These are phyloP conservation scores for Arxiozyma bovina DNA, from an alignment of 1,139 yeast genomes.

Conservation along the genomic window DNA sequence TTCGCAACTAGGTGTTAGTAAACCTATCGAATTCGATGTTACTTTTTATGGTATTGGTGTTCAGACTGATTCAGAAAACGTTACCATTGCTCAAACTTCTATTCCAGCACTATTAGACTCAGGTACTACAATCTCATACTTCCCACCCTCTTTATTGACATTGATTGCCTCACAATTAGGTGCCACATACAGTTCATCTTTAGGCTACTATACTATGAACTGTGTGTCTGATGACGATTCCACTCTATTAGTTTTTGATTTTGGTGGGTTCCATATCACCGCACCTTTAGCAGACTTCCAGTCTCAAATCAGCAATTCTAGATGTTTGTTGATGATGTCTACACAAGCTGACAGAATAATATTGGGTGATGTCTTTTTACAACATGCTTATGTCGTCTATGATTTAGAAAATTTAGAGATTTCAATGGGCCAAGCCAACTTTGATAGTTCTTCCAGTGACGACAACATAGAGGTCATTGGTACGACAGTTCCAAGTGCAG, in stretches of 20 bases:
- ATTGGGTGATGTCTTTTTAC: constrained; percentile 68
- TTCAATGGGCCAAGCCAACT: constrained; percentile 56
- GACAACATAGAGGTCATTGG: constrained; percentile 40
- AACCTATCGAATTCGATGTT: constrained; percentile 38
- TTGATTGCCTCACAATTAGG: constrained; percentile 31
- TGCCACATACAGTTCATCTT: constrained; percentile 32
- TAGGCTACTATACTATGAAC: constrained; percentile 32
- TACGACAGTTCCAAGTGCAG: constrained; percentile 41
- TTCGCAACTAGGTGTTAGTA: constrained; percentile 30
- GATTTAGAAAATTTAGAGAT: constrained; percentile 61
- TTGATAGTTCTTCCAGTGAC: constrained; percentile 24
- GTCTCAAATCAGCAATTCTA: constrained; percentile 10
- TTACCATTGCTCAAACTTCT: constrained; percentile 22
- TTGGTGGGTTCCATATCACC: constrained; percentile 44
- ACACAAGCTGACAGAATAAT: constrained; percentile 31
- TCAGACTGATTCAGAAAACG: constrained; percentile 17
- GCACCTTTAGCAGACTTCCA: constrained; percentile 42
- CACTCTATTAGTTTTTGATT: constrained; percentile 36
- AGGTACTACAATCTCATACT: constrained; percentile 40
- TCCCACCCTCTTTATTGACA: constrained; percentile 32
- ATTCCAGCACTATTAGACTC: constrained; percentile 41
- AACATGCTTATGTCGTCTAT: constrained; percentile 68
- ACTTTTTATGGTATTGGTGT: constrained; percentile 36
- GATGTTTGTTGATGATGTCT: constrained; percentile 33
- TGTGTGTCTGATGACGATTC: constrained; percentile 26